These are phyloP conservation scores for Lachnellula subtilissima DNA, from an alignment of 2,329 filamentous ascomycete species.

Conservation along the genomic window DNA sequence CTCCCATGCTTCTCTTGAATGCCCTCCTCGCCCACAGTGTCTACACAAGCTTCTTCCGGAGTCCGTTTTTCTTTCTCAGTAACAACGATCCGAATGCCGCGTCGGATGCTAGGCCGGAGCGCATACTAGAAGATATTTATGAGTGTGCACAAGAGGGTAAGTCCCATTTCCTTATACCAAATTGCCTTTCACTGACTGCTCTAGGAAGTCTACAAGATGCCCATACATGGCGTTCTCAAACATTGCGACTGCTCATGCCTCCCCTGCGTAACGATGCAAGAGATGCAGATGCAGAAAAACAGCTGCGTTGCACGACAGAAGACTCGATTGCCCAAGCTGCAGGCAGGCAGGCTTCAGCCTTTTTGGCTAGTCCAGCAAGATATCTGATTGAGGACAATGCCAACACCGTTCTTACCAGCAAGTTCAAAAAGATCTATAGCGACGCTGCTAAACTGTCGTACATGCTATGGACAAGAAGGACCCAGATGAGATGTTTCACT, in stretches of 20 bases:
- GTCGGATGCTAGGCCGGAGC: too few relatives aligned
- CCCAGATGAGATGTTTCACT: constrained; percentile 2
- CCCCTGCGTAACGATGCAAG: background rate
- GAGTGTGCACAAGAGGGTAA: constrained; percentile 1
- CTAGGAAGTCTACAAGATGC: constrained; percentile 16
- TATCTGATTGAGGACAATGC: constrained; percentile 1
- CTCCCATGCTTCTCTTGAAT: constrained; percentile 13
- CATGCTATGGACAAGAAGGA: constrained; percentile 18
- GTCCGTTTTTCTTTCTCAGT: constrained; percentile 16
- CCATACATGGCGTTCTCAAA: constrained; percentile 19
- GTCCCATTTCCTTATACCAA: background rate
- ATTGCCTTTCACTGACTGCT: background rate
- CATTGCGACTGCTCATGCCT: constrained; percentile 13
- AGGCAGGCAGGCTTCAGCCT: constrained; percentile 6
- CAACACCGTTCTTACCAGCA: background rate
- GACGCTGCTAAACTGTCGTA: constrained; percentile 14
- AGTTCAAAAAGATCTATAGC: constrained; percentile 8
- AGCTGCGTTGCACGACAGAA: background rate
- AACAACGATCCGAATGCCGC: too few relatives aligned
- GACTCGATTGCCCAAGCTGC: too few relatives aligned
- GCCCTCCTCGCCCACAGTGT: constrained; percentile 14
- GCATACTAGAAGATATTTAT: constrained; percentile 7
- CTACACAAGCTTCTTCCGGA: constrained; percentile 6
- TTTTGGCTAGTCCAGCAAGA: too few relatives aligned
- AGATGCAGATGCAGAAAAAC: background rate